Conservation (phyloP, 179 eudicot species). For the Gypsophila paniculata region DNA sequence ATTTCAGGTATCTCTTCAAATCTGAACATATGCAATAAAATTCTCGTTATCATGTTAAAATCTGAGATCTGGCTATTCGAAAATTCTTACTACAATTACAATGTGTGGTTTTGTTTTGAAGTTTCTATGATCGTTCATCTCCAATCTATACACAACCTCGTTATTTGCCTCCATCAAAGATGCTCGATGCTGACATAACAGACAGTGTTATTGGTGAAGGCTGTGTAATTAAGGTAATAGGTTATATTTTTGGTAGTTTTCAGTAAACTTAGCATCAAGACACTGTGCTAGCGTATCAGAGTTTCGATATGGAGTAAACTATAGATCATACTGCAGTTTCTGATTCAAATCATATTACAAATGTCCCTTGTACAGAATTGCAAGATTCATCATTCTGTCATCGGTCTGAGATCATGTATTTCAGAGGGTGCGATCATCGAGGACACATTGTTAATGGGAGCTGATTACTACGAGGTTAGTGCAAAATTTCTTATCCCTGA, state of each 20-base stretch:
- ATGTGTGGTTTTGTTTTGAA: constrained; percentile 29
- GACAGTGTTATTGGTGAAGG: constrained; percentile 98
- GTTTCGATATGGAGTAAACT: too few species aligned
- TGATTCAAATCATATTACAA: constrained; percentile 10
- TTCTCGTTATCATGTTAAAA: neutral
- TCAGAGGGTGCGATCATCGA: constrained; percentile 92
- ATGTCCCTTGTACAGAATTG: constrained; percentile 58
- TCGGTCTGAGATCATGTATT: constrained; percentile 90
- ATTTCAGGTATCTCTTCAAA: constrained; percentile 58
- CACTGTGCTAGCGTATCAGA: neutral
- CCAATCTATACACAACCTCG: constrained; percentile 98
- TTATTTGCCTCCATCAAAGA: constrained; percentile 95
- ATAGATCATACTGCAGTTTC: neutral
- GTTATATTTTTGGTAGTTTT: neutral
- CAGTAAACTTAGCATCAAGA: neutral
- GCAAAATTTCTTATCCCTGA: neutral
- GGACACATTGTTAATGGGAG: constrained; percentile 93
- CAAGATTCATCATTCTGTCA: constrained; percentile 90
- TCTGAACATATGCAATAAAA: neutral
- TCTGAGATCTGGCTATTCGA: neutral
- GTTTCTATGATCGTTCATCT: constrained; percentile 95
- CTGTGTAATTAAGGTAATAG: constrained; percentile 82
- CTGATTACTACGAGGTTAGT: constrained; percentile 93
- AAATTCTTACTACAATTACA: constrained; percentile 2
- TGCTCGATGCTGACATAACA: constrained; percentile 95